Conservation (phyloP, 192 early-diverging fungal species). For the Coemansia sp. region DNA sequence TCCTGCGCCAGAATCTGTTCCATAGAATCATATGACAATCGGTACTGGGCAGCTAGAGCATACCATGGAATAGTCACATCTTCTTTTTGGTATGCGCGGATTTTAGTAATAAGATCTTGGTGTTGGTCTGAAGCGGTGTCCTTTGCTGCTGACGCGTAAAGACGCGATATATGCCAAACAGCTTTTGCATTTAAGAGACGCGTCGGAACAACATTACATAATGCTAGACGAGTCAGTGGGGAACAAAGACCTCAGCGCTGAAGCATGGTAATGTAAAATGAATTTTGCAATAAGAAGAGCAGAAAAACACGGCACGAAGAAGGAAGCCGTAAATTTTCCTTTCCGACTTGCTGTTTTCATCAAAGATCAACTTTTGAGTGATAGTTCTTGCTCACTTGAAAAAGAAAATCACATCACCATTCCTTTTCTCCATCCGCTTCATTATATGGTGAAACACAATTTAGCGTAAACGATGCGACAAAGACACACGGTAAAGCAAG, state of each 20-base stretch:
- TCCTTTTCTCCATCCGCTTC: too few species aligned
- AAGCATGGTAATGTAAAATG: neutral
- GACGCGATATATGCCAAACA: neutral
- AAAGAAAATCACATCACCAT: too few species aligned
- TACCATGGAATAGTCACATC: too few species aligned
- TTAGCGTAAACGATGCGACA: conserved; percentile 2
- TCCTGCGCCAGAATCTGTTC: too few species aligned
- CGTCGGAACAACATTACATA: neutral
- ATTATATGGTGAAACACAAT: neutral
- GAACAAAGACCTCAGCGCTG: neutral
- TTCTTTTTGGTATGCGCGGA: too few species aligned
- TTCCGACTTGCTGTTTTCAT: too few species aligned
- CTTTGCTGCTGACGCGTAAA: neutral
- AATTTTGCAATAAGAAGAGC: neutral
- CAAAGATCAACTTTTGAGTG: too few species aligned
- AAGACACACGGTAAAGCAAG: conserved; percentile 14
- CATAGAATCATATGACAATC: neutral
- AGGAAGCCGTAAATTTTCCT: too few species aligned
- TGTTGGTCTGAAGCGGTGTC: neutral
- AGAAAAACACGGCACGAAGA: too few species aligned
- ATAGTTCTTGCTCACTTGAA: too few species aligned
- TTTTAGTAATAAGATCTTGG: neutral
- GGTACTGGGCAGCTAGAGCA: too few species aligned
- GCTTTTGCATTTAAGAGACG: neutral
- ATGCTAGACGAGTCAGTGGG: neutral